Conservation (phyloP, 768 basidiomycete species). For the Harrya chromipes region DNA sequence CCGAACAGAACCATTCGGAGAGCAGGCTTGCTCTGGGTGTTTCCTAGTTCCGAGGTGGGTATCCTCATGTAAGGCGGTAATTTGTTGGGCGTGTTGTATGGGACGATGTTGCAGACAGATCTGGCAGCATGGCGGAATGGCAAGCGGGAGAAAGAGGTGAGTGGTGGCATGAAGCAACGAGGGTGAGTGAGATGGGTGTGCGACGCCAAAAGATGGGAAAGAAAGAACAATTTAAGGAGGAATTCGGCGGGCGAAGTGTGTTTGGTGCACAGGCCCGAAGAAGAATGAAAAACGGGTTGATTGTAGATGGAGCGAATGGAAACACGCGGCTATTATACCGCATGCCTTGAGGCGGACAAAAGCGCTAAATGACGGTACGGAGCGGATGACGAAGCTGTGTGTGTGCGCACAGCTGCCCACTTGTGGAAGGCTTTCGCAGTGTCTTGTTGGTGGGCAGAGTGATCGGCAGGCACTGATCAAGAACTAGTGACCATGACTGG, state of each 20-base stretch:
- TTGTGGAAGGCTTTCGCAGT: neutral
- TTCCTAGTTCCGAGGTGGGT: slow-evolving; percentile 13
- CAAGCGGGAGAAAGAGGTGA: slow-evolving; percentile 3
- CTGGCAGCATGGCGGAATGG: slow-evolving; percentile 7
- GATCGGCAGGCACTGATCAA: too few relatives aligned
- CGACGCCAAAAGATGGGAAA: slow-evolving; percentile 1
- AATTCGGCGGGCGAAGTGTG: neutral
- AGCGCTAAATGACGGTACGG: neutral
- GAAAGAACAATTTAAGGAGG: neutral
- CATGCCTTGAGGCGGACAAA: slow-evolving; percentile 27
- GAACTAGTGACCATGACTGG: too few relatives aligned
- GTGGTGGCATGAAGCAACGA: slow-evolving; percentile 2
- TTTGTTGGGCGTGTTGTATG: slow-evolving; percentile 32
- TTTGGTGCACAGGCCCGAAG: too few relatives aligned
- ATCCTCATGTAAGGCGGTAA: slow-evolving; percentile 50
- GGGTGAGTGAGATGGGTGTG: neutral
- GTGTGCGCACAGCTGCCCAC: neutral
- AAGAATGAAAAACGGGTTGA: too few relatives aligned
- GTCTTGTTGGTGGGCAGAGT: too few relatives aligned
- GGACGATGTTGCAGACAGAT: slow-evolving; percentile 20
- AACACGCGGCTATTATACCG: slow-evolving; percentile 7
- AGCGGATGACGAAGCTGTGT: slow-evolving; percentile 11
- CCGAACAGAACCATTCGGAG: slow-evolving; percentile 53
- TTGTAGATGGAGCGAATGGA: neutral
- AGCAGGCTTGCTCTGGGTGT: slow-evolving; percentile 24